A percentile compares a stretch with the other conserved stretches of the same genome.
Evolutionary conservation across 495 filamentous ascomycete genomes (phyloP).

Genomic region (Terfezia boudieri): DNA sequence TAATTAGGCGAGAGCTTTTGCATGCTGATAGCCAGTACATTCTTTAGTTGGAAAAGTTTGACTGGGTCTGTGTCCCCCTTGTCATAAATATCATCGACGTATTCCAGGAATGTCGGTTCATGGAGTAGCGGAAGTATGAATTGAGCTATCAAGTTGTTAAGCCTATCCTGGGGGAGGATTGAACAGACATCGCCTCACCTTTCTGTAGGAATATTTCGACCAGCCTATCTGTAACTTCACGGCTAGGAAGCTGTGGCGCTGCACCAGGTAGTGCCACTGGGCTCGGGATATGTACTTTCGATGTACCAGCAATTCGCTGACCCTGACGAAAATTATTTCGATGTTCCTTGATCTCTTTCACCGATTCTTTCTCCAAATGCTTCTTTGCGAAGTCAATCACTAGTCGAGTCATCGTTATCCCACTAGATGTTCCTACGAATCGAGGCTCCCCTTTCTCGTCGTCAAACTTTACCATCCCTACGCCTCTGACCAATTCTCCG

Average conservation of each 20-base stretch:
- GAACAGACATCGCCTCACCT: constrained; percentile 28
- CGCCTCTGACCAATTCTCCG: constrained; percentile 61
- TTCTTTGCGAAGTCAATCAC: constrained; percentile 82
- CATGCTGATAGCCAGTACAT: constrained; percentile 81
- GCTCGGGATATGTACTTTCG: constrained; percentile 6
- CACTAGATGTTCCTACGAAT: constrained; percentile 78
- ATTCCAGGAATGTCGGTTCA: constrained; percentile 51
- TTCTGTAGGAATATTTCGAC: constrained; percentile 61
- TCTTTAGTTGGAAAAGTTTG: constrained; percentile 62
- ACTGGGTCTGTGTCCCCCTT: constrained; percentile 46
- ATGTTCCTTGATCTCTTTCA: constrained; percentile 36
- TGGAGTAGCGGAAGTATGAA: constrained; percentile 66
- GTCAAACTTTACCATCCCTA: constrained; percentile 57
- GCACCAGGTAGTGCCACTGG: constrained; percentile 14
- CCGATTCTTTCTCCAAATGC: constrained; percentile 30
- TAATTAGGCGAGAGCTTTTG: constrained; percentile 62
- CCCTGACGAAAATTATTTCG: constrained; percentile 17
- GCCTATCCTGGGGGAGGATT: neutral
- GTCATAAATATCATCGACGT: constrained; percentile 57
- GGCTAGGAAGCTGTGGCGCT: constrained; percentile 43
- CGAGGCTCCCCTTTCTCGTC: constrained; percentile 61
- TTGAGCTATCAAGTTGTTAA: constrained; percentile 35
- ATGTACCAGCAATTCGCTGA: constrained; percentile 23
- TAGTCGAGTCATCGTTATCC: constrained; percentile 76
- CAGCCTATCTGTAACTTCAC: constrained; percentile 43